Conservation (phyloP, 2,329 filamentous ascomycete species). For the Fusarium robinianum region DNA sequence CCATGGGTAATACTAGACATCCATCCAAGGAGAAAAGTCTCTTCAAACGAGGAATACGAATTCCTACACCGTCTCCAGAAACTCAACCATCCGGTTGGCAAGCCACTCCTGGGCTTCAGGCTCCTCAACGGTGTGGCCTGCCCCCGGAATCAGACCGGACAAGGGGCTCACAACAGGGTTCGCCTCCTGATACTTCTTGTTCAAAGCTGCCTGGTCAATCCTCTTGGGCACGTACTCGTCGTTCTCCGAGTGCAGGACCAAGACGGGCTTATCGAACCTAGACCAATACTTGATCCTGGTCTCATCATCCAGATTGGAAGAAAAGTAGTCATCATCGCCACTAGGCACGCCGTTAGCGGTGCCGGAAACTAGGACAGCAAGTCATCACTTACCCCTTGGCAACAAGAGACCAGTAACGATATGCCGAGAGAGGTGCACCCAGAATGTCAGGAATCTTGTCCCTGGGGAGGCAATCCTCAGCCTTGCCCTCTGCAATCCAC, state of each 20-base stretch:
- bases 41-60: too few relatives aligned
- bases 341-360: slow-evolving; percentile 40
- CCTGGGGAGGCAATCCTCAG: slow-evolving; percentile 58
- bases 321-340: slow-evolving; percentile 87
- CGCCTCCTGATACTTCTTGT: slow-evolving; percentile 59
- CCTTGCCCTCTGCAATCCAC: slow-evolving; percentile 60
- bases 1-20: too few relatives aligned
- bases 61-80: slow-evolving; percentile 43
- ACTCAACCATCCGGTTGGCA: slow-evolving; percentile 51
- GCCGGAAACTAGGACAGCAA: not conserved
- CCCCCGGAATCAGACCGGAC: slow-evolving; percentile 58
- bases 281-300: slow-evolving; percentile 68
- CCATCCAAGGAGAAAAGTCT: too few relatives aligned
- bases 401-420: slow-evolving; percentile 56
- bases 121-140: slow-evolving; percentile 55
- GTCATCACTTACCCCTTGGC: slow-evolving; percentile 52
- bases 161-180: slow-evolving; percentile 53
- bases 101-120: slow-evolving; percentile 55
- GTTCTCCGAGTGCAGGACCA: slow-evolving; percentile 66
- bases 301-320: slow-evolving; percentile 68
- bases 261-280: slow-evolving; percentile 59
- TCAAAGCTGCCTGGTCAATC: slow-evolving; percentile 61
- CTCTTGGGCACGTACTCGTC: slow-evolving; percentile 67
- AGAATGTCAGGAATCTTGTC: slow-evolving; percentile 48
- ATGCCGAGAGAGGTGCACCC: slow-evolving; percentile 55